A percentile compares a stretch with the other conserved stretches of the same genome.
Evolutionary conservation across 2,329 filamentous ascomycete genomes (phyloP).

Genomic region (Colletotrichum costaricense): DNA sequence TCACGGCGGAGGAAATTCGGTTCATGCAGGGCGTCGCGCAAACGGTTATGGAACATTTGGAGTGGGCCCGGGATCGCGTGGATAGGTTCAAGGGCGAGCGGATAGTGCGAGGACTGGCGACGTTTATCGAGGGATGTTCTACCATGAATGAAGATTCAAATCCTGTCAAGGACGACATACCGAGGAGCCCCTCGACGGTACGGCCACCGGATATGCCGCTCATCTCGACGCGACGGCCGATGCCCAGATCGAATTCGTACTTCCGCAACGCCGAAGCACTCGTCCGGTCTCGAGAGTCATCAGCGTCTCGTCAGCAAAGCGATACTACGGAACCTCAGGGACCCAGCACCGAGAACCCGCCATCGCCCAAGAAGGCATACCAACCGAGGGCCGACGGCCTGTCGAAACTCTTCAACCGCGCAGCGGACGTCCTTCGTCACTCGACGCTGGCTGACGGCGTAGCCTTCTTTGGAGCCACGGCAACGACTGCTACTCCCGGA

Average conservation of each 20-base stretch:
- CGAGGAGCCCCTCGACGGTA: conserved; percentile 11
- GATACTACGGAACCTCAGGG: neutral
- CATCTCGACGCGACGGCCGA: conserved; percentile 13
- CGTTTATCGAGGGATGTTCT: conserved; percentile 64
- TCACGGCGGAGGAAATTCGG: conserved; percentile 58
- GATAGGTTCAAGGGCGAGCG: conserved; percentile 64
- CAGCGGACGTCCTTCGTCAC: conserved; percentile 43
- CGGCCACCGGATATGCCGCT: conserved; percentile 28
- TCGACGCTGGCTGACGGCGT: conserved; percentile 46
- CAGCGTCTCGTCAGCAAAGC: neutral
- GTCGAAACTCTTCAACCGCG: conserved; percentile 42
- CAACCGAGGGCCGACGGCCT: conserved; percentile 38
- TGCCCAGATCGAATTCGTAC: conserved; percentile 22
- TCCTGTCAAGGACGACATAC: conserved; percentile 11
- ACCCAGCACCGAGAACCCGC: conserved; percentile 2
- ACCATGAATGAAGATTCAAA: conserved; percentile 24
- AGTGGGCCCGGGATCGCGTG: conserved; percentile 63
- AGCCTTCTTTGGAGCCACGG: conserved; percentile 44
- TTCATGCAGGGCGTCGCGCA: conserved; percentile 68
- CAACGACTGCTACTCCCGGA: conserved; percentile 29
- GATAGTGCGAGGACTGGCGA: conserved; percentile 65
- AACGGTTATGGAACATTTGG: conserved; percentile 71
- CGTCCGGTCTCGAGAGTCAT: neutral
- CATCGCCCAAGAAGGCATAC: neutral
- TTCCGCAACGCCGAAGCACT: neutral